A percentile compares a stretch with the other conserved stretches of the same genome.
Conservation (phyloP, 768 basidiomycete genomes). For the Tephrocybe rancida region DNA sequence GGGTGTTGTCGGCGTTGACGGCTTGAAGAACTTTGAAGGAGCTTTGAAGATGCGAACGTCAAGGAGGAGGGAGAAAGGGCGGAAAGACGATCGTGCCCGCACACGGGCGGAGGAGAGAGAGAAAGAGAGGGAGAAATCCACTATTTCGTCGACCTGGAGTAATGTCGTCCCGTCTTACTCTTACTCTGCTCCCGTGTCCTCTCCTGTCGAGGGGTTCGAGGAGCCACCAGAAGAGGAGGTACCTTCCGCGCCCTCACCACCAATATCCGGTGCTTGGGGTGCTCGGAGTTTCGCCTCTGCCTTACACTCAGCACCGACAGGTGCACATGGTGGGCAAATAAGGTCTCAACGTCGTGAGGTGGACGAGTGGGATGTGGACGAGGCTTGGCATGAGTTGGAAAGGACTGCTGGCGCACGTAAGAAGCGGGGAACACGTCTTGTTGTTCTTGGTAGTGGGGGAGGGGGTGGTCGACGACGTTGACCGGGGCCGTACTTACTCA, state of each 20-base stretch:
- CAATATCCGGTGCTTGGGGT: slow-evolving; percentile 70
- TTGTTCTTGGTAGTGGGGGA: slow-evolving; percentile 71
- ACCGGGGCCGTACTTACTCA: slow-evolving; percentile 1
- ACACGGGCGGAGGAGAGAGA: slow-evolving; percentile 77
- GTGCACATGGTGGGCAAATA: slow-evolving; percentile 24
- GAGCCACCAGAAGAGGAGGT: slow-evolving; percentile 24
- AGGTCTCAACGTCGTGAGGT: slow-evolving; percentile 32
- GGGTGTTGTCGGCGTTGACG: slow-evolving; percentile 73
- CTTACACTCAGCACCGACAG: slow-evolving; percentile 51
- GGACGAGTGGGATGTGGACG: slow-evolving; percentile 80
- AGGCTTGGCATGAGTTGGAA: slow-evolving; percentile 83
- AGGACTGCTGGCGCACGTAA: slow-evolving; percentile 55
- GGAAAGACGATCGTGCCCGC: slow-evolving; percentile 87
- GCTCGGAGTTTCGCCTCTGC: slow-evolving; percentile 82
- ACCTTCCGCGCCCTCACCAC: slow-evolving; percentile 17
- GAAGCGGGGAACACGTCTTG: slow-evolving; percentile 64
- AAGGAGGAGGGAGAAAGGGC: slow-evolving; percentile 78
- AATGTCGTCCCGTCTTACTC: slow-evolving; percentile 15
- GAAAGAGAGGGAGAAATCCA: slow-evolving; percentile 52
- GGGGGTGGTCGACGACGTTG: slow-evolving; percentile 52
- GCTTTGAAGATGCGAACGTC: slow-evolving; percentile 75
- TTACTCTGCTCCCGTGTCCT: slow-evolving; percentile 20
- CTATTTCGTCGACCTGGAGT: slow-evolving; percentile 18
- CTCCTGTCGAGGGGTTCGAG: slow-evolving; percentile 25
- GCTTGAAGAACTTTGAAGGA: slow-evolving; percentile 81